Base-by-base conservation (phyloP, 148 eudicot species). In the Pouteria glomerata region DNA sequence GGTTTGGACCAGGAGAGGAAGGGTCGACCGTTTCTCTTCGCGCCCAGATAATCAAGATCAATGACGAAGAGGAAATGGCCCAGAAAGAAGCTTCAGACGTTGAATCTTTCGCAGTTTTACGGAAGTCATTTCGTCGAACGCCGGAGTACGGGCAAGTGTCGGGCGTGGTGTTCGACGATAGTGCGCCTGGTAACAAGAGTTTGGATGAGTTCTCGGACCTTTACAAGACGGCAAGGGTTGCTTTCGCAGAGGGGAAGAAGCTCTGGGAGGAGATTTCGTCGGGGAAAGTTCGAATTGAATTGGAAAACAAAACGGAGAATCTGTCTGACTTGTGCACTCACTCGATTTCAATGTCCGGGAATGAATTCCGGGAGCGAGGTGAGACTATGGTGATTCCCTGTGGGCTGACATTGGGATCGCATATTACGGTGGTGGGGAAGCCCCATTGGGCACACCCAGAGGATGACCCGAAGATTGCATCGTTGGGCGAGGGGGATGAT, bases 381-480 rank as follows among this genome's bases (percentile, higher is more conserved):
- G 51, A 67, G 30, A 37, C 66, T 21, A 72, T 89, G 75, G 61
- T 76, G 73, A 57, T 89, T 24, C 89, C 90, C 0, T 92, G 97
- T 69, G 97, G 97, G 64, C 50, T 92, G 55, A 66, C 83, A 0
- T n/a, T 85, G 34, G 96, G 97, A 55, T 87, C 96, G 8, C 96
- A 92, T 63, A 73, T 92, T 47, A 89, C 96, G 10, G 89, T 92
- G 33, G 90, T 89, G 78, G 97, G 89, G 57, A 82, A 63, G 83
- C 89, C 96, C 0, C 74, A 68, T 41, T 63, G 37, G 81, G 97
- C 89, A 18, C 95, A 87, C 41, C 27, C 24, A 33, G 92, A 87
- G 65, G 69, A 64, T 1, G 77, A 80, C 57, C 80, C 86, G 37
- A 81, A 65, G 30, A 82, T 83, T n/a, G 75, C 82, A 50, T 15